Evolutionary conservation across 257 asterid species (phyloP).

Genomic region (Plantago ovata): DNA sequence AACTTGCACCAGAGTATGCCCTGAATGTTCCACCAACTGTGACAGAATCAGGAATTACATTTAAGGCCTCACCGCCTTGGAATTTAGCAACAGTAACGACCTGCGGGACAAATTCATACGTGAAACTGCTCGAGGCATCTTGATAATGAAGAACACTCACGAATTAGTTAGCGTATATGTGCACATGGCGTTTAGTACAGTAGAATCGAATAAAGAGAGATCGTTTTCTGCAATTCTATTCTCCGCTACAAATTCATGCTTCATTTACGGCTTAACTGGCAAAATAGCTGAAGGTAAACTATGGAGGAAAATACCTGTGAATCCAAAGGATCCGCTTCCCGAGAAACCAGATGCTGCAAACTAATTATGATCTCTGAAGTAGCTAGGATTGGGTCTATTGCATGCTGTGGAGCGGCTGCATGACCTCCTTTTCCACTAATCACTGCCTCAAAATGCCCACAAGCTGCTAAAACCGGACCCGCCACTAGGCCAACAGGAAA

Average conservation of each 20-base stretch:
- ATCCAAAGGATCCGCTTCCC: constrained; percentile 80
- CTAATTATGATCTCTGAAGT: constrained; percentile 47
- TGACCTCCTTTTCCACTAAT: constrained; percentile 72
- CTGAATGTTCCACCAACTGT: constrained; percentile 69
- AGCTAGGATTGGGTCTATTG: constrained; percentile 62
- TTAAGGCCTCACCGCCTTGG: constrained; percentile 57
- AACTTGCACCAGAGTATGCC: constrained; percentile 45
- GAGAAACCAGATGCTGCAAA: constrained; percentile 65
- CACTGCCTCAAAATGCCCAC: constrained; percentile 59
- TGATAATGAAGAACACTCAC: background rate
- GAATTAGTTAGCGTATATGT: no score
- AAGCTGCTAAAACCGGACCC: constrained; percentile 56
- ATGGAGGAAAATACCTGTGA: constrained; percentile 46
- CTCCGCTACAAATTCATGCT: no score
- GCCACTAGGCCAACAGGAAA: constrained; percentile 40
- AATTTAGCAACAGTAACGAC: constrained; percentile 53
- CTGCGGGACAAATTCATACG: constrained; percentile 28
- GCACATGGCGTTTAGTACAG: no score
- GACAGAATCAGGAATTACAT: constrained; percentile 60
- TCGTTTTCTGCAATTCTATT: no score
- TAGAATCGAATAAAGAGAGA: no score
- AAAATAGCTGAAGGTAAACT: no score
- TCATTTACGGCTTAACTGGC: no score
- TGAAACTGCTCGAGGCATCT: background rate
- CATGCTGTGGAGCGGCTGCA: constrained; percentile 61